These are phyloP conservation scores for Populus tremula DNA, from an alignment of 345 rosid genomes.

Conservation along the genomic window DNA sequence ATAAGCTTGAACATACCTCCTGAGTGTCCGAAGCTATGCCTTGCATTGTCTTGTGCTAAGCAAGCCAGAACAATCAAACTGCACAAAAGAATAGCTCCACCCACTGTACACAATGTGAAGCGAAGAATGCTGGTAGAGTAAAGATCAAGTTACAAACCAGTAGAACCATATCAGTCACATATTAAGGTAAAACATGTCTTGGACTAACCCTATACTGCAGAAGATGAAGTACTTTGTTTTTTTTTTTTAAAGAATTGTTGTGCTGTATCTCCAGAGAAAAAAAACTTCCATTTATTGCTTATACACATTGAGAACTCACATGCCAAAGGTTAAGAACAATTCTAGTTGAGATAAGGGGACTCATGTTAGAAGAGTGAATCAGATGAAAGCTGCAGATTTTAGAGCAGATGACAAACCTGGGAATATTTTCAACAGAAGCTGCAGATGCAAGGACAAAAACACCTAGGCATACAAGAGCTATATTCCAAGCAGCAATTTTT, in stretches of 20 bases:
- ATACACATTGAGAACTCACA: background rate
- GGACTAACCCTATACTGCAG: background rate
- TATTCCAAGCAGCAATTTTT: conserved; percentile 60
- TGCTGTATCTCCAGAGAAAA: background rate
- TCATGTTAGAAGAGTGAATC: background rate
- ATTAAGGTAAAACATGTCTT: background rate
- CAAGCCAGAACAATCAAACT: conserved; percentile 55
- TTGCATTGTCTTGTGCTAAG: conserved; percentile 55
- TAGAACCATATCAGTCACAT: background rate
- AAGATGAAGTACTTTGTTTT: background rate
- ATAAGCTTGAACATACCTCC: conserved; percentile 44
- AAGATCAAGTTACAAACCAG: background rate
- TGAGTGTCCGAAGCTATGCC: conserved; percentile 61
- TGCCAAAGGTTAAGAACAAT: background rate
- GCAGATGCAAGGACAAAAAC: conserved; percentile 49
- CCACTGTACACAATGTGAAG: conserved; percentile 38
- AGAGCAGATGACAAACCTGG: conserved; percentile 39
- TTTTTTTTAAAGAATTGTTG: background rate
- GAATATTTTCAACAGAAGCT: conserved; percentile 49
- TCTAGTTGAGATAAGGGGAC: background rate
- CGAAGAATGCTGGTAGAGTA: conserved; percentile 41
- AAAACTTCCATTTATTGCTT: background rate
- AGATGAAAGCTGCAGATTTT: background rate
- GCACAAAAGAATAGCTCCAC: conserved; percentile 55
- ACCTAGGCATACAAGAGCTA: conserved; percentile 49